Evolutionary conservation across 371 early-diverging fungal genomes (phyloP), one percentile per base, ranked within the genome.

Genomic region (Mortierella sp.): DNA sequence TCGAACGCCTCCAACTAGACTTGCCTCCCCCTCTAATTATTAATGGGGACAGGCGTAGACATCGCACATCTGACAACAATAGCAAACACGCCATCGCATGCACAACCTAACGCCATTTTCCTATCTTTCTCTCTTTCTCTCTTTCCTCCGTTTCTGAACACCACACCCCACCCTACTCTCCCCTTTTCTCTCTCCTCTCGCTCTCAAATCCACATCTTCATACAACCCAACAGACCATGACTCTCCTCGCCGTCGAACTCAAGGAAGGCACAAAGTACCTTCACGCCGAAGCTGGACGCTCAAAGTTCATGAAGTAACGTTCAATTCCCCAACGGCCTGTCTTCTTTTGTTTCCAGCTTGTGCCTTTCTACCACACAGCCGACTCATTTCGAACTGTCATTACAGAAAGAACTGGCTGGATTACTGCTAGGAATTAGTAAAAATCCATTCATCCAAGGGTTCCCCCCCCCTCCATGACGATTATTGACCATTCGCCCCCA

Each of bases 221-320:
- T 8, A 16, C 26, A 21, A 73, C 9, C 16, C 40, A 10, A 40
- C 5, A 6, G 0, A 46, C 50, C 31, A 81, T 81, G 81, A 67
- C 79, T 55, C 77, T 85, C 16, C 86, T 85, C 78, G 72, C 86
- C 51, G 73, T 59, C 24, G 76, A 81, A 50, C 81, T 85, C 79
- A 81, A 76, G 61, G 90, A 93, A 88, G 90, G 91, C n/a, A 93
- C 92, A 72, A 91, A 88, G 76, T 83, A 71, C 73, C 88, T 91
- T 31, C 93, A 93, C 70, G 85, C 87, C 61, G 90, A 90, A 34
- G 92, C 91, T 44, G 92, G 90, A 73, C 90, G 91, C 54, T 91
- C 91, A 72, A 86, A 90, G 37, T 93, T 93, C 74, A 90, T 91
- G 80, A 91, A 88, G 93, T 83, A 79, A 79, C 26, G 83, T 16